phyloP scores from a whole-genome alignment of 495 filamentous ascomycete genomes.

The Polyplosphaeria fusca region DNA sequence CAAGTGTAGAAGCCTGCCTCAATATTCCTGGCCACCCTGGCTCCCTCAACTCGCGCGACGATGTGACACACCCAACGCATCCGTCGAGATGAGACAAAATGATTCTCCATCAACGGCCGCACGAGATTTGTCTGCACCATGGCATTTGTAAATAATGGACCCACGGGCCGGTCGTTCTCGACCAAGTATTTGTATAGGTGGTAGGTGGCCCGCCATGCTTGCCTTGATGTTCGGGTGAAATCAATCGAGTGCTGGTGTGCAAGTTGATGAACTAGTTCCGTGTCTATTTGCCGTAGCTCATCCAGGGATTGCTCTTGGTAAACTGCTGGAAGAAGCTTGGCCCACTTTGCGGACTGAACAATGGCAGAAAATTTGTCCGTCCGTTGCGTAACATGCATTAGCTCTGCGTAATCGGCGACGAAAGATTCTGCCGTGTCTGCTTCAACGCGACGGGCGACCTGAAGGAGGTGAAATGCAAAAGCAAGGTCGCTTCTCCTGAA shows the following conservation, averaged over 20 bases:
- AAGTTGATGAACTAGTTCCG: slow-evolving; percentile 20
- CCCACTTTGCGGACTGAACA: no score
- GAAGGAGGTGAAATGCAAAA: no score
- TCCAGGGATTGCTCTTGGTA: neutral
- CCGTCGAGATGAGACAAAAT: slow-evolving; percentile 11
- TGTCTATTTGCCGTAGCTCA: neutral
- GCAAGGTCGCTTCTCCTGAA: no score
- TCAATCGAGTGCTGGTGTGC: slow-evolving; percentile 28
- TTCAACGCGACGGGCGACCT: no score
- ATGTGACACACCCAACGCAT: slow-evolving; percentile 7
- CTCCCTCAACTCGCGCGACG: slow-evolving; percentile 23
- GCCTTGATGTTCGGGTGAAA: neutral
- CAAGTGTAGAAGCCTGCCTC: slow-evolving; percentile 16
- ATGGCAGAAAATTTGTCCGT: no score
- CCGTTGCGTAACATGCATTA: no score
- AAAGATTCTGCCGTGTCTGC: no score
- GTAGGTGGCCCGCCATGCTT: slow-evolving; percentile 4
- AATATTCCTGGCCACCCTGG: slow-evolving; percentile 9
- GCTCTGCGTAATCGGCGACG: no score
- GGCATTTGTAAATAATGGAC: slow-evolving; percentile 23
- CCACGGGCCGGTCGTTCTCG: slow-evolving; percentile 5
- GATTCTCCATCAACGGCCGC: slow-evolving; percentile 18
- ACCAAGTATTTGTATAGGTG: slow-evolving; percentile 22
- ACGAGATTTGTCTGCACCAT: slow-evolving; percentile 11
- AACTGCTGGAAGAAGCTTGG: no score